Evolutionary conservation across 2,329 filamentous ascomycete species (phyloP), one percentile per base, ranked within the genome.

Genomic region (Neocucurbitaria cava): DNA sequence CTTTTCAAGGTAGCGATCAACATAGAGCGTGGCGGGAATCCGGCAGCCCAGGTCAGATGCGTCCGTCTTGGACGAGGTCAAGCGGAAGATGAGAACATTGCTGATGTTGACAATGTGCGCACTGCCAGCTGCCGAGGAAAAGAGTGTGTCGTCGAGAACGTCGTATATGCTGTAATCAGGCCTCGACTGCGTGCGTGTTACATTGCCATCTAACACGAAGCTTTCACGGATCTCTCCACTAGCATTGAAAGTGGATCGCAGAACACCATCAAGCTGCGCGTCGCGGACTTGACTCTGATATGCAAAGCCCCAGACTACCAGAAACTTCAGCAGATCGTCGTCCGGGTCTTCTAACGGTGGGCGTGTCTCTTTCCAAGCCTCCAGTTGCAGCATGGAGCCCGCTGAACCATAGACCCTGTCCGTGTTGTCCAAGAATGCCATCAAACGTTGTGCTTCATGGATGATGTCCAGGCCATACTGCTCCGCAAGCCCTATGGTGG

Each of bases 381-480:
- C 77, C 8, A 82, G 64, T 35, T 79, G 73, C 23, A 77, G 71
- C 36, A 88, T 73, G 1, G 78, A 77, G 59, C 83, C 82, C 5
- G 78, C 76, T 57, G 83, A 87, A 4, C 82, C 85, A 68, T 87
- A 88, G 1, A 83, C 80, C 52, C 86, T 80, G 39, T 82, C 74
- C 3, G 85, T 85, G 4, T 70, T 73, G 62, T 87, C 84, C 43
- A 88, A 70, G 49, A 88, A 86, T 4, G 85, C 85, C 78, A 87
- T 84, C 42, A 88, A 64, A 11, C 86, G 80, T 67, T 89, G 86
- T 31, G 80, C 76, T 70, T 88, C 86, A 43, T 82, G 74, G 9
- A 87, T 70, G 17, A 87, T 72, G 2, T 79, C 77, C n/a, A 72
- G 46, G 2, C 63, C 62, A 13, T 63, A 44, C 48, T 72, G 65